Conservation (phyloP, 2,329 filamentous ascomycete genomes). For the Ramularia endophylla region DNA sequence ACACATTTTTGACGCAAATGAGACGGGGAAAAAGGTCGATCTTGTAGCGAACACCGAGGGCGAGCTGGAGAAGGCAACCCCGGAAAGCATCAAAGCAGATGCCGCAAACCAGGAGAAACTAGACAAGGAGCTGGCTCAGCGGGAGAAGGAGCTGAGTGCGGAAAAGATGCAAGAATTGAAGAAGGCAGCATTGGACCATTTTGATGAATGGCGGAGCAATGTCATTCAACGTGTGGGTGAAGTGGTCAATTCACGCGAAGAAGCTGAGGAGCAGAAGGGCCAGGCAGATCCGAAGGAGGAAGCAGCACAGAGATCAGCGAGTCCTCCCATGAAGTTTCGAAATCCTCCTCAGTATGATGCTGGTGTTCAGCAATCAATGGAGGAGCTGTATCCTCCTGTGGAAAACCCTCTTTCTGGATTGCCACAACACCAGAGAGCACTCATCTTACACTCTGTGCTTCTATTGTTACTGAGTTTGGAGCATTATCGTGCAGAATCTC, state of each 20-base stretch:
- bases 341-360: conserved; percentile 25
- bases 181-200: conserved; percentile 62
- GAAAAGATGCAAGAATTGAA: conserved; percentile 59
- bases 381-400: conserved; percentile 32
- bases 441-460: conserved; percentile 34
- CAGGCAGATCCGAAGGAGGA: conserved; percentile 11
- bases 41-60: conserved; percentile 26
- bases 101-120: conserved; percentile 19
- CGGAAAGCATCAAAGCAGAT: conserved; percentile 4
- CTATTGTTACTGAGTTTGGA: conserved; percentile 36
- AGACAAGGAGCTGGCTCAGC: conserved; percentile 29
- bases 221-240: conserved; percentile 67
- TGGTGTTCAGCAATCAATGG: conserved; percentile 26
- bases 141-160: conserved; percentile 46
- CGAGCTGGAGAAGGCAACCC: conserved; percentile 17
- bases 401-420: conserved; percentile 33
- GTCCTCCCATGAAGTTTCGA: conserved; percentile 18
- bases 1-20: conserved; percentile 37
- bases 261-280: conserved; percentile 28
- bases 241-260: conserved; percentile 43
- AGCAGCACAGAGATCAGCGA: conserved; percentile 5
- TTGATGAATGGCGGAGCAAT: conserved; percentile 71
- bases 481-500: conserved; percentile 33
- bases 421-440: conserved; percentile 30
- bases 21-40: conserved; percentile 28